A percentile compares a stretch with the other conserved stretches of the same genome.
Conservation (phyloP, 805 yeast species). For the Ogataea haglerorum region DNA sequence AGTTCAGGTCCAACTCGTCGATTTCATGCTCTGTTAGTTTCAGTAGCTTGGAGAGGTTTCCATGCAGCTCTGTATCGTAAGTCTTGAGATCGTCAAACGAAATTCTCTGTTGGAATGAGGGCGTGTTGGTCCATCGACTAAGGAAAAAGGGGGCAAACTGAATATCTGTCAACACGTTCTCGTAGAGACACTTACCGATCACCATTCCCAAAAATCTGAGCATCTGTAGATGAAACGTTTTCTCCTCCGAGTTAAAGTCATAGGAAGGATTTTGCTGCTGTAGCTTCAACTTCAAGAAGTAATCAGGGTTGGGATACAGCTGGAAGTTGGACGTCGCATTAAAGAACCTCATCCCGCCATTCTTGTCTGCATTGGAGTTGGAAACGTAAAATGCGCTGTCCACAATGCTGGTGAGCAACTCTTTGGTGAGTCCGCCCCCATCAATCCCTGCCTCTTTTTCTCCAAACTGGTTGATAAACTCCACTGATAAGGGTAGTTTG, state of each 20-base stretch:
- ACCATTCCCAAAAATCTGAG: constrained; percentile 71
- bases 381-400: constrained; percentile 60
- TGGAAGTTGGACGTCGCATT: constrained; percentile 50
- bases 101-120: constrained; percentile 37
- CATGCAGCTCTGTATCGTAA: constrained; percentile 65
- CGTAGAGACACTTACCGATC: constrained; percentile 86
- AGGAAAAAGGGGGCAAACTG: constrained; percentile 85
- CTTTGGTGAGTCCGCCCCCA: constrained; percentile 96
- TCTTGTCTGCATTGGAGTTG: constrained; percentile 20
- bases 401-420: constrained; percentile 71
- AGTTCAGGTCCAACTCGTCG: constrained; percentile 57
- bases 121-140: constrained; percentile 49
- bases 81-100: constrained; percentile 77
- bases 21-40: constrained; percentile 54
- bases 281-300: constrained; percentile 26
- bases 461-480: constrained; percentile 70
- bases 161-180: constrained; percentile 74
- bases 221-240: constrained; percentile 30
- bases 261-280: constrained; percentile 22
- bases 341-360: constrained; percentile 34
- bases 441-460: constrained; percentile 83
- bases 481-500: constrained; percentile 58
- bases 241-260: constrained; percentile 28
- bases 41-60: constrained; percentile 59
- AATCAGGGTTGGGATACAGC: constrained; percentile 69